Evolutionary conservation across 1,139 yeast genomes (phyloP), one percentile per base, ranked within the genome.

Genomic region (Suhomyces panamericanus): DNA sequence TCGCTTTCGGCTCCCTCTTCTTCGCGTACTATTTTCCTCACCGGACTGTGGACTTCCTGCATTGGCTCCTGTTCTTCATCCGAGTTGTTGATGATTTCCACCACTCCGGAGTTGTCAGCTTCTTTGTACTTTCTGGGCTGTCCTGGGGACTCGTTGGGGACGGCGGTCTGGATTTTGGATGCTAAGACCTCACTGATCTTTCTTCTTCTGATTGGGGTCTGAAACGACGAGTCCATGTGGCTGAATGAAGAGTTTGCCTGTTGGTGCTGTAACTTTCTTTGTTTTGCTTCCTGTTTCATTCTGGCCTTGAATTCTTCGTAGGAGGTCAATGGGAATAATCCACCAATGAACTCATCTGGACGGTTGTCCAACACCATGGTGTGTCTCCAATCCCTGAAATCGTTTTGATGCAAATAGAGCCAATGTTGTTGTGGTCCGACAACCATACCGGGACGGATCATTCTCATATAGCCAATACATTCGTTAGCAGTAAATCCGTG

Each of bases 381-480:
- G 57, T 85, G 87, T 62, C 91, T 80, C 98, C 99, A 93, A 57
- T 90, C 96, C 57, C 97, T 78, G 66, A 93, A 93, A 56, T 90
- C 96, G 63, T 90, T 86, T 66, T 93, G 99, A 63, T 93, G 96
- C 55, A 93, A 78, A 60, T 93, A 95, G 44, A 93, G 75, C 99
- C 99, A 93, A 68, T 93, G 99, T 62, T 93, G 99, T 64, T 93
- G 99, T 2, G 99, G 99, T 0, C 99, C 99, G 31, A 93, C 99
- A 13, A 93, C 98, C 99, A 93, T 93, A 28, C 99, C 99, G 0
- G 99, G 99, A 54, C 99, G 80, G 53, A 93, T 77, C 80, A 93
- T 87, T 63, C 99, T 79, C 95, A 93, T 87, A 60, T 90, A 93
- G 1, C 93, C 96, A 57, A 93, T 93, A 65, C 96, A 95, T 66